Evolutionary conservation across 2,329 filamentous ascomycete genomes (phyloP).

Genomic region (Arthroderma sp.): DNA sequence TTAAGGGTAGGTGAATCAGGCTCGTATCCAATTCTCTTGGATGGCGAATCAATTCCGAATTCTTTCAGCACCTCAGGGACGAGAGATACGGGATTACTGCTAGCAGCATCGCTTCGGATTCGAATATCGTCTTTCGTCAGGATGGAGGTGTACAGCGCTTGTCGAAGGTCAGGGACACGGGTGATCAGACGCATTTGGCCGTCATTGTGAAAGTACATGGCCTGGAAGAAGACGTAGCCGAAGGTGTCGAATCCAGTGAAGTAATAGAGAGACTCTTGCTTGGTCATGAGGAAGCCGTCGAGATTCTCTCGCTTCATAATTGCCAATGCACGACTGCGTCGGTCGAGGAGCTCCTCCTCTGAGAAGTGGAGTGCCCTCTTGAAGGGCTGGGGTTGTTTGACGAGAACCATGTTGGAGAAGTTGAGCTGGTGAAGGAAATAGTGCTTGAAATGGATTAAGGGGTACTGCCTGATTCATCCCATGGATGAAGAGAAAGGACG

Average conservation of each 20-base stretch:
- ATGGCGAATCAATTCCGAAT: slow-evolving; percentile 18
- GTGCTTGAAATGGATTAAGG: no score
- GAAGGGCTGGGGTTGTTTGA: slow-evolving; percentile 15
- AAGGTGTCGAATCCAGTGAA: slow-evolving; percentile 24
- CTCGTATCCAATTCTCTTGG: slow-evolving; percentile 21
- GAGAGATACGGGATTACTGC: slow-evolving; percentile 19
- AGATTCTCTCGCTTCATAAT: slow-evolving; percentile 22
- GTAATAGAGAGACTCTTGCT: slow-evolving; percentile 22
- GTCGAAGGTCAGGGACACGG: slow-evolving; percentile 18
- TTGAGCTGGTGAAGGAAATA: no score
- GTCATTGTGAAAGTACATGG: slow-evolving; percentile 25
- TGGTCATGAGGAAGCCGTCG: slow-evolving; percentile 23
- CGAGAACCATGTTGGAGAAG: slow-evolving; percentile 4
- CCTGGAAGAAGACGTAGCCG: slow-evolving; percentile 26
- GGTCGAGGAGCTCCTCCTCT: slow-evolving; percentile 15
- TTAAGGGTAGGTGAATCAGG: slow-evolving; percentile 27
- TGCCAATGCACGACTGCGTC: slow-evolving; percentile 14
- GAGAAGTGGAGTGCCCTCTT: slow-evolving; percentile 20
- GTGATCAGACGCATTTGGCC: slow-evolving; percentile 22
- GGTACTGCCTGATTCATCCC: no score
- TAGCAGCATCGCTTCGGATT: slow-evolving; percentile 19
- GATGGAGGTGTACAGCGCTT: slow-evolving; percentile 23
- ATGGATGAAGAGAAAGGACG: no score
- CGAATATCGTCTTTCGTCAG: slow-evolving; percentile 19
- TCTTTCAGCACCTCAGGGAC: slow-evolving; percentile 18